Percentiles rank a stretch among this genome's conserved stretches.
phyloP scores from a whole-genome alignment of 352 stramenopile species.

The Paralagenidium karlingii region DNA sequence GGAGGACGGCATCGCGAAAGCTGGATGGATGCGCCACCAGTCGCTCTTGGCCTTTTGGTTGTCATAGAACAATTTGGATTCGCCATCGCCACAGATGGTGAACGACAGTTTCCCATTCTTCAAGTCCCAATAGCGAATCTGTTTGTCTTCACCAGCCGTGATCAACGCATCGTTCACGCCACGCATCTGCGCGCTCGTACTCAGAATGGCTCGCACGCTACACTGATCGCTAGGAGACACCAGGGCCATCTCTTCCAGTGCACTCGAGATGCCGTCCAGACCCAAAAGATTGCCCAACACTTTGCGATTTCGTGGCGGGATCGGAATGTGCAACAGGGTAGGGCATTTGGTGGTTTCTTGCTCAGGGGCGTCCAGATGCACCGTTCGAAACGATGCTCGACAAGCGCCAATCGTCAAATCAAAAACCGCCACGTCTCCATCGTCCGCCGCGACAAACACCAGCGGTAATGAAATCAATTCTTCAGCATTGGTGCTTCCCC shows the following conservation, averaged over 20 bases:
- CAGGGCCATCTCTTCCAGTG: slow-evolving; percentile 74
- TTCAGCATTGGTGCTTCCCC: too few species aligned
- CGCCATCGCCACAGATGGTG: slow-evolving; percentile 82
- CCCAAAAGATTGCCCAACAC: slow-evolving; percentile 62
- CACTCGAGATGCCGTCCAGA: slow-evolving; percentile 67
- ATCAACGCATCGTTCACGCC: slow-evolving; percentile 81
- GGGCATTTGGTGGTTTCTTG: slow-evolving; percentile 61
- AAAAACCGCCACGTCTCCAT: slow-evolving; percentile 86
- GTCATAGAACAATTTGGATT: slow-evolving; percentile 81
- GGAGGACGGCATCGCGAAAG: background rate
- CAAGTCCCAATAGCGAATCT: slow-evolving; percentile 97
- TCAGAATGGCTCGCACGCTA: slow-evolving; percentile 79
- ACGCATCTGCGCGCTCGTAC: slow-evolving; percentile 78
- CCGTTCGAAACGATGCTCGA: slow-evolving; percentile 85
- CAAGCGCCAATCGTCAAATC: slow-evolving; percentile 84
- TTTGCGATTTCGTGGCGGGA: slow-evolving; percentile 57
- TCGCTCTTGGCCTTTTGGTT: slow-evolving; percentile 60
- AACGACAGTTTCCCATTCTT: slow-evolving; percentile 88
- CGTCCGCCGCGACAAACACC: slow-evolving; percentile 89
- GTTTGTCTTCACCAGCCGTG: slow-evolving; percentile 89
- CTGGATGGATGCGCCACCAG: slow-evolving; percentile 42
- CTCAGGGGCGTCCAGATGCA: slow-evolving; percentile 66
- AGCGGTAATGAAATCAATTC: slow-evolving; percentile 76
- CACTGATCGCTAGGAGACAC: slow-evolving; percentile 59
- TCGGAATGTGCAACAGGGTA: slow-evolving; percentile 58